Evolutionary conservation across 2,329 filamentous ascomycete genomes (phyloP).

Genomic region (Penicillium sp.): DNA sequence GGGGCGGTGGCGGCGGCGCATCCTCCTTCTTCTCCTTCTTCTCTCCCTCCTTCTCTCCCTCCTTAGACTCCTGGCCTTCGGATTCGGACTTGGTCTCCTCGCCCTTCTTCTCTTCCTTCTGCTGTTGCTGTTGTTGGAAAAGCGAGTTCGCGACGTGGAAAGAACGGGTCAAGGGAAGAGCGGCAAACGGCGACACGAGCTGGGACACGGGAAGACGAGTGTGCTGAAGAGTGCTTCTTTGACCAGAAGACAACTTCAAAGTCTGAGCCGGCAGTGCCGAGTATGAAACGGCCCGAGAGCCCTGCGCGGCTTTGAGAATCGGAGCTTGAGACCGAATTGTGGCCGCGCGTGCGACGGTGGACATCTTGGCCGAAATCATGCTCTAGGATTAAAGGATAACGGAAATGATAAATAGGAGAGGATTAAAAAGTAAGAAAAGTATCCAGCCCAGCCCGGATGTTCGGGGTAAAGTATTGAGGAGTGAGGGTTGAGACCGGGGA

Average conservation of each 20-base stretch:
- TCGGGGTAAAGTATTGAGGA: slow-evolving; percentile 25
- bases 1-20: slow-evolving; percentile 82
- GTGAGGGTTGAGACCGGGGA: slow-evolving; percentile 29
- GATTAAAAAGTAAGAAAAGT: slow-evolving; percentile 6
- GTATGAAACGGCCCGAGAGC: slow-evolving; percentile 33
- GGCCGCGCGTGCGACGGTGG: slow-evolving; percentile 39
- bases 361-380: slow-evolving; percentile 44
- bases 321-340: slow-evolving; percentile 37
- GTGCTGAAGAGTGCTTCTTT: slow-evolving; percentile 38
- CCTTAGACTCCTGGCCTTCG: slow-evolving; percentile 34
- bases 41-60: slow-evolving; percentile 46
- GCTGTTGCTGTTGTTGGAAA: slow-evolving; percentile 38
- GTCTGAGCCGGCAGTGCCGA: slow-evolving; percentile 41
- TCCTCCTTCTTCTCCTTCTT: slow-evolving; percentile 62
- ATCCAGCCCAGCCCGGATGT: slow-evolving; percentile 25
- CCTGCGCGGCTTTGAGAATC: slow-evolving; percentile 35
- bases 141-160: slow-evolving; percentile 37
- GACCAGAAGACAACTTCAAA: slow-evolving; percentile 1
- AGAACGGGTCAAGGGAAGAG: slow-evolving; percentile 37
- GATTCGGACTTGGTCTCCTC: slow-evolving; percentile 28
- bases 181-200: slow-evolving; percentile 36
- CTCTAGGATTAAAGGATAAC: slow-evolving; percentile 19
- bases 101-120: slow-evolving; percentile 42
- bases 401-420: not conserved
- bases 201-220: slow-evolving; percentile 26